Evolutionary conservation across 176 grass and related monocot genomes (phyloP), one percentile per base, ranked within the genome.

Genomic region (Musa beccarii): DNA sequence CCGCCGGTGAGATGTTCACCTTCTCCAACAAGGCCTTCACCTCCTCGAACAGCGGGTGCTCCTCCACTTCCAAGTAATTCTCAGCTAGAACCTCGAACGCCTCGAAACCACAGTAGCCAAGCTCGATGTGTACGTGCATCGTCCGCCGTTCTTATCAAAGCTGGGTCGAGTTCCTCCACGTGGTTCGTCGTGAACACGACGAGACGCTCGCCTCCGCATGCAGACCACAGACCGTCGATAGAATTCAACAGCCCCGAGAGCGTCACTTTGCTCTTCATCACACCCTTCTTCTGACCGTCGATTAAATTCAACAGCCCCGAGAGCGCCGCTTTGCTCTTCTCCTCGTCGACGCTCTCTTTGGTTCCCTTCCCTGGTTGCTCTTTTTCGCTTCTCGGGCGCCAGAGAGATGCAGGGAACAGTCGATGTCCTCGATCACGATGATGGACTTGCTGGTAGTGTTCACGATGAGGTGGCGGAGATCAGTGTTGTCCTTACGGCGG

Each of bases 51-150:
- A 81, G 26, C 12, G 75, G 20, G 11, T 89, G 89, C 8, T 53
- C 52, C 9, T 21, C 0, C 17, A 86, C 8, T 20, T 70, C 81
- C 0, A 92, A 71, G 71, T 92, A 92, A 59, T 89, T 92, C 5
- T n/a, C 66, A 65, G 86, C 89, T 0, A 92, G 75, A 16, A 92
- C 86, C 84, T 82, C 86, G 86, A 92, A 92, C 0, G 81, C 76
- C 53, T 81, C 78, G 43, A 82, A 92, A 8, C 69, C 34, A 26
- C 89, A 92, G 75, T 89, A 92, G 12, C 83, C 83, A 86, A 92
- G 86, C 86, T 92, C 84, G 51, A 92, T 89, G 71, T 92, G 89
- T 80, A 73, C 84, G 67, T 92, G 86, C 89, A 92, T 92, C 75
- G 84, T 86, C 8, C 89, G 86, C 0, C 75, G 22, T 76, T 0